Evolutionary conservation across 2,329 filamentous ascomycete genomes (phyloP).

Genomic region (Thermochaetoides dissita): DNA sequence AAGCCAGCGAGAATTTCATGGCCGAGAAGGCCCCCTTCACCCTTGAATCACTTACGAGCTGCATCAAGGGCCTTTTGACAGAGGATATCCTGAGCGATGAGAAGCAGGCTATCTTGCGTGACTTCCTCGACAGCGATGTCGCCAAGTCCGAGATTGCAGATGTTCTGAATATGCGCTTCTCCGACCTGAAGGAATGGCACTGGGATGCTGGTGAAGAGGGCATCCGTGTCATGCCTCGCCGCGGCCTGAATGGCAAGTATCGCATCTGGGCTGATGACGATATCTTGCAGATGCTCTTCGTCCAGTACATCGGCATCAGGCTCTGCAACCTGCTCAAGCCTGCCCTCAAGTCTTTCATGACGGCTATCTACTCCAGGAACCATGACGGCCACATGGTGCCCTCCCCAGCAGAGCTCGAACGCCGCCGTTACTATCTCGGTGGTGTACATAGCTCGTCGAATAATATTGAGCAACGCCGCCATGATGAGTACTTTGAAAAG

Average conservation of each 20-base stretch:
- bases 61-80: slow-evolving; percentile 25
- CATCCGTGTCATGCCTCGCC: slow-evolving; percentile 28
- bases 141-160: slow-evolving; percentile 28
- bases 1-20: slow-evolving; percentile 12
- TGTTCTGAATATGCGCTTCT: slow-evolving; percentile 29
- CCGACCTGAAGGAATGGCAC: slow-evolving; percentile 26
- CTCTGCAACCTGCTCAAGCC: slow-evolving; percentile 21
- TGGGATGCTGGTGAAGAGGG: slow-evolving; percentile 27
- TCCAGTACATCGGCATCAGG: slow-evolving; percentile 27
- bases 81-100: slow-evolving; percentile 29
- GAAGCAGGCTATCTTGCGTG: slow-evolving; percentile 25
- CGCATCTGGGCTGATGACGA: slow-evolving; percentile 33
- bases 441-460: not conserved
- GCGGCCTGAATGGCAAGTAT: slow-evolving; percentile 30
- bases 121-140: slow-evolving; percentile 24
- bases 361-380: slow-evolving; percentile 4
- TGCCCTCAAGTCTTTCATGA: slow-evolving; percentile 15
- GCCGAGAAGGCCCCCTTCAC: slow-evolving; percentile 20
- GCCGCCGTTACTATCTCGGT: slow-evolving; percentile 17
- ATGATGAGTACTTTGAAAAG: slow-evolving; percentile 14
- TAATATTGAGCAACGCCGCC: slow-evolving; percentile 10
- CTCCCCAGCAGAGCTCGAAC: slow-evolving; percentile 15
- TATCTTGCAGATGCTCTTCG: slow-evolving; percentile 30
- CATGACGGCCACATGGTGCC: slow-evolving; percentile 7
- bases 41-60: slow-evolving; percentile 18